A percentile compares a stretch with the other conserved stretches of the same genome.
phyloP scores from a whole-genome alignment of 345 rosid species.

The Mangifera indica region DNA sequence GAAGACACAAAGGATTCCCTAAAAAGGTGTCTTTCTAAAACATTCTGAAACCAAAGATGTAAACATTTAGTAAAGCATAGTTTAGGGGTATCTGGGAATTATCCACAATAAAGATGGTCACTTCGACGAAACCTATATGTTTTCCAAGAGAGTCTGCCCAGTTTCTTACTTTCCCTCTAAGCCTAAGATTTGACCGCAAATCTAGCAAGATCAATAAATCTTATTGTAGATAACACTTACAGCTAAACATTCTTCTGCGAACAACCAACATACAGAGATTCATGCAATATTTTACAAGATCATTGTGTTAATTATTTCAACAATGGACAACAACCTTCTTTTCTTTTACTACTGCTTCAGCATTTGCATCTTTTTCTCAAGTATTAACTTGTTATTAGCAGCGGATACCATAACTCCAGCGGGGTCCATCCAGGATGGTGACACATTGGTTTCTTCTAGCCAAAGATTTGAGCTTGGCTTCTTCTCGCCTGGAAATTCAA shows the following conservation, averaged over 20 bases:
- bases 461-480: conserved; percentile 31
- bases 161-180: no score
- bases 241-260: background rate
- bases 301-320: no score
- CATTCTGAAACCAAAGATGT: no score
- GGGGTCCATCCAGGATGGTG: conserved; percentile 17
- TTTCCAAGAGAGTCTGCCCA: no score
- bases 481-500: conserved; percentile 25
- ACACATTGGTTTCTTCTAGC: conserved; percentile 4
- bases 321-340: background rate
- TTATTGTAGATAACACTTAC: background rate
- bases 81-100: no score
- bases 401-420: conserved; percentile 19
- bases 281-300: background rate
- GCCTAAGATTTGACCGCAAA: no score
- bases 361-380: background rate
- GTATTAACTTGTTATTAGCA: background rate
- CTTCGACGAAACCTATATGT: no score
- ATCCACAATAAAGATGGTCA: no score
- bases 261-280: background rate
- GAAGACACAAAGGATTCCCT: no score
- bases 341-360: background rate
- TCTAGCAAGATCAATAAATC: no score
- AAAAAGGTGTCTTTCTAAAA: no score
- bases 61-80: no score